Percentiles rank a stretch among this genome's conserved stretches.
Conservation (phyloP, 345 rosid species). For the Eucalyptus pumila region DNA sequence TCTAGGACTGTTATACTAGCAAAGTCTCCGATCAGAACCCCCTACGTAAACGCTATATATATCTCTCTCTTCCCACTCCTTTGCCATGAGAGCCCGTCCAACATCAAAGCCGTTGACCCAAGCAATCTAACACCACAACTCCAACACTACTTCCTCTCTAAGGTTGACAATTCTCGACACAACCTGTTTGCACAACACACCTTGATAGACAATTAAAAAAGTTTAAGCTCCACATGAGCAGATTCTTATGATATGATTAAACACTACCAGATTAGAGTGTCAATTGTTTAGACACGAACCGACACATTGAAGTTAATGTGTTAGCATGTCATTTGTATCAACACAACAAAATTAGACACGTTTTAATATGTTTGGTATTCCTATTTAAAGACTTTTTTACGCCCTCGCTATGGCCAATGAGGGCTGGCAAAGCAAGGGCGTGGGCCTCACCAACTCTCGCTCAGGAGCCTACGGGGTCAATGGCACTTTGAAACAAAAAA, state of each 20-base stretch:
- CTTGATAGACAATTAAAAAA: background rate
- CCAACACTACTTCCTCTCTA: background rate
- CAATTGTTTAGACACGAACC: background rate
- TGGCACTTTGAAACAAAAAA: background rate
- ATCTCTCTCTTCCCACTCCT: too few species aligned
- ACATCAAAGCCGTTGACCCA: background rate
- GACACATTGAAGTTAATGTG: background rate
- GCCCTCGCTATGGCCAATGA: fast-evolving
- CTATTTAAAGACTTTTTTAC: background rate
- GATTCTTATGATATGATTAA: background rate
- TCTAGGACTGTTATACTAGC: too few species aligned
- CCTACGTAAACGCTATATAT: too few species aligned
- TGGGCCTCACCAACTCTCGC: background rate
- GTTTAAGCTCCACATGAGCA: background rate
- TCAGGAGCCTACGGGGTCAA: fast-evolving
- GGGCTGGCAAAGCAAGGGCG: background rate
- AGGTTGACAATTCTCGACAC: background rate
- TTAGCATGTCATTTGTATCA: background rate
- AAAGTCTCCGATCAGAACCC: too few species aligned
- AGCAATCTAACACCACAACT: background rate
- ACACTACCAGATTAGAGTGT: background rate
- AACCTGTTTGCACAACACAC: background rate
- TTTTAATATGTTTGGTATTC: background rate
- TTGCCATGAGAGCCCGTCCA: background rate
- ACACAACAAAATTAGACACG: background rate